Evolutionary conservation across 129 eudicot genomes (phyloP), one percentile per base, ranked within the genome.

Genomic region (Pittosporum tobira): DNA sequence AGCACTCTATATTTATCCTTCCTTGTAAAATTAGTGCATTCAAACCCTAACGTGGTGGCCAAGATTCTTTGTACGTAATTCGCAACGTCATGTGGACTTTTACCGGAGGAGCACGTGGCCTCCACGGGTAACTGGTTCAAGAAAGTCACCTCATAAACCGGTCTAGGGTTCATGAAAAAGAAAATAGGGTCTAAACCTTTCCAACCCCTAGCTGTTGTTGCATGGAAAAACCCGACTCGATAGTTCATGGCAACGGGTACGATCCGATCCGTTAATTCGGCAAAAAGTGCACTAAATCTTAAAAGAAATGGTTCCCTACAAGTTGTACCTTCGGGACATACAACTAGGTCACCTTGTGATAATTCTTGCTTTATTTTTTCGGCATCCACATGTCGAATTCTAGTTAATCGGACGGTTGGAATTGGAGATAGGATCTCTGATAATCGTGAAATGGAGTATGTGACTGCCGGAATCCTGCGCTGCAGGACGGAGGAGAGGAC

Each of bases 171-270:
- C 96, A 88, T 88, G 62, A 88, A 83, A 71, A 91, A 91, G 48
- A 86, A 91, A 8, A 91, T 62, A 3, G 94, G 95, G 68, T 91
- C 98, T 70, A 91, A 29, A 50, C 70, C 89, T 64, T 91, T 91
- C 94, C 98, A 91, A 0, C 98, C 98, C 65, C 81, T 59, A 3
- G 98, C 98, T 0, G 95, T 91, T 4, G 98, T 86, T 30, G 84
- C 87, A 48, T 83, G 94, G 50, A 84, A 88, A 23, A 84, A 68
- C 53, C 87, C 89, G 0, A 84, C 87, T 46, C 84, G 55, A 31
- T 83, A 78, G 23, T 84, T 81, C 94, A 84, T 84, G 6, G 96
- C 96, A 15, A 88, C 94, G 0, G 96, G 89, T 29, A 88, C 96
- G 2, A 88, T 84, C 4, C 73, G 71, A 16, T 88, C 89, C 0